phyloP scores from a whole-genome alignment of 495 filamentous ascomycete species.

The Tuber aestivum region DNA sequence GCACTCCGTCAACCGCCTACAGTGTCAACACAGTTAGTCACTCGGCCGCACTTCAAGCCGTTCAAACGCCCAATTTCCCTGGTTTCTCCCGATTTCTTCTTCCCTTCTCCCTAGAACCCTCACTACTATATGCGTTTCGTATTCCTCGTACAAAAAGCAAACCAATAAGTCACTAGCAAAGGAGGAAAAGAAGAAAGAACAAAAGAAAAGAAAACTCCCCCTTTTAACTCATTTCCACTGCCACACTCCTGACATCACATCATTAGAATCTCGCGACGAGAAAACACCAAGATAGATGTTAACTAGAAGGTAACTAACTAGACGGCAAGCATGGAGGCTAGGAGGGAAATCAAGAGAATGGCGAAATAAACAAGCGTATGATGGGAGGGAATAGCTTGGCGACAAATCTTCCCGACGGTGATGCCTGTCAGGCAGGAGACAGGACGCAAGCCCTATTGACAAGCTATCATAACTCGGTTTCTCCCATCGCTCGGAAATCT shows the following conservation, averaged over 20 bases:
- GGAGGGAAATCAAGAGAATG: too few species aligned
- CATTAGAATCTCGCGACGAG: too few species aligned
- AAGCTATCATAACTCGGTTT: background rate
- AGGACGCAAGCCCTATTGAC: background rate
- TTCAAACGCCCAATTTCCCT: background rate
- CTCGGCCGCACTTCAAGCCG: background rate
- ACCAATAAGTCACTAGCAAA: background rate
- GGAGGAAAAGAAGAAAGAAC: too few species aligned
- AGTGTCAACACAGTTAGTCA: background rate
- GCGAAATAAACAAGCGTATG: too few species aligned
- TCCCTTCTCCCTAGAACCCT: background rate
- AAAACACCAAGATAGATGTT: too few species aligned
- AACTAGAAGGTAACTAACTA: too few species aligned
- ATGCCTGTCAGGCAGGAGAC: background rate
- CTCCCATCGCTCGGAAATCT: background rate
- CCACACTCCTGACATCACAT: too few species aligned
- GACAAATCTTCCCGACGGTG: background rate
- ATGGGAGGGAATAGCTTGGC: background rate
- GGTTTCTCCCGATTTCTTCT: background rate
- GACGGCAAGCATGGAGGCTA: too few species aligned
- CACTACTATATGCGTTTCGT: background rate
- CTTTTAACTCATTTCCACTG: too few species aligned
- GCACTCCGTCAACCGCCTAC: too few species aligned
- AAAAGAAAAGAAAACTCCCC: too few species aligned
- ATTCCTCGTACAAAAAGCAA: background rate